Evolutionary conservation across 192 early-diverging fungal species (phyloP), one percentile per base, ranked within the genome.

Genomic region (Mortierella antarctica): DNA sequence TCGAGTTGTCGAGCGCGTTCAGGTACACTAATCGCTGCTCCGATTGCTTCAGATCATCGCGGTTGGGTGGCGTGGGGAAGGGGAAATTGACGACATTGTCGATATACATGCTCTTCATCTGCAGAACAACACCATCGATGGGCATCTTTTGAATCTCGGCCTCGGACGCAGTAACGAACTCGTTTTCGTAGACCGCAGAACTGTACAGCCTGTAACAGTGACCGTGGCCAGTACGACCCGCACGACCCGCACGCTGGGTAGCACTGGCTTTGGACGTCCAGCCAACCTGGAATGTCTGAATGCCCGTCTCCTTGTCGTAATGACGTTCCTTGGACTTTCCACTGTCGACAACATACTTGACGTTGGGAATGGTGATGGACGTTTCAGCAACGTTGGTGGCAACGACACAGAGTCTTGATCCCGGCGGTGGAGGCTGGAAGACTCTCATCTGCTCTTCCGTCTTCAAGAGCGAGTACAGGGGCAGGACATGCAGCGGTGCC

Each of bases 331-430:
- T 99, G 15, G 91, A 94, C 70, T 98, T 97, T 18, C 97, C 98
- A 17, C 92, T 89, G 82, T 99, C 98, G 7, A 99, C 93, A 6
- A 99, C 98, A 73, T 98, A 98, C 18, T 91, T 89, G 65, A 99
- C 94, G 40, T 93, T 93, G 9, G 98, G 97, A 48, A 99, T 98
- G 4, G 98, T 99, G 20, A 99, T 90, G 13, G 95, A 96, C 0
- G 98, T 99, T 86, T 99, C 98, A n/a, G 98, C 98, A 6, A 99
- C 95, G 74, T 99, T 98, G 57, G 98, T 99, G 7, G 97, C 97
- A 17, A 99, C 88, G 12, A 99, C 96, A 74, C 95, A 96, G 18
- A 99, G 85, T 14, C 98, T 90, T 15, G 91, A 90, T 45, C 97
- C 97, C 15, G 91, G 85, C 9, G 98, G 97, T 46, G 95, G 93